Conservation (phyloP, 2,329 filamentous ascomycete genomes). For the Paecilomyces dactylethromorphus region DNA sequence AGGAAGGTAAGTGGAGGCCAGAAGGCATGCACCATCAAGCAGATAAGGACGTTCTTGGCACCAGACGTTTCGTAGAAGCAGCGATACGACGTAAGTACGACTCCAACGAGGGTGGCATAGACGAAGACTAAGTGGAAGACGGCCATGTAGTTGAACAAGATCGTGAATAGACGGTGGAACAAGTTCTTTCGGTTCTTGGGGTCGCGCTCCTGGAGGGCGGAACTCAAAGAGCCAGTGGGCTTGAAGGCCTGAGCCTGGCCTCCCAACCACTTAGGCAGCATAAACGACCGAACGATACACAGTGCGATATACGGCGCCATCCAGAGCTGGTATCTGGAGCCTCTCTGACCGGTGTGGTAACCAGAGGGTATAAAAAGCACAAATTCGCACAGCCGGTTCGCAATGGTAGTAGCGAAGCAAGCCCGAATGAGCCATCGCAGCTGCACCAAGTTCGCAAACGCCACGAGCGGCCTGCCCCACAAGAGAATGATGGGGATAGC, state of each 20-base stretch:
- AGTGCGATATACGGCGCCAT: conserved; percentile 58
- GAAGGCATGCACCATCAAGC: conserved; percentile 54
- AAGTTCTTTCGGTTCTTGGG: conserved; percentile 33
- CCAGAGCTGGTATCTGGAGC: conserved; percentile 53
- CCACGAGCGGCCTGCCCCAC: conserved; percentile 52
- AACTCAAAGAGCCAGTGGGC: conserved; percentile 52
- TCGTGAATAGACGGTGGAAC: conserved; percentile 47
- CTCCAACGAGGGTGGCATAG: conserved; percentile 46
- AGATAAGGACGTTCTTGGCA: conserved; percentile 40
- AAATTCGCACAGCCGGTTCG: conserved; percentile 52
- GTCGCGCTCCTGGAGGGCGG: conserved; percentile 54
- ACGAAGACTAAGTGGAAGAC: conserved; percentile 51
- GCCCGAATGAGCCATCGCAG: conserved; percentile 54
- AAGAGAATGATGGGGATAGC: conserved; percentile 54
- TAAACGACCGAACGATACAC: conserved; percentile 52
- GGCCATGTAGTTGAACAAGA: conserved; percentile 51
- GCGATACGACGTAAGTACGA: conserved; percentile 46
- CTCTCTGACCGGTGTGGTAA: conserved; percentile 54
- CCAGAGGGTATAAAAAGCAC: conserved; percentile 54
- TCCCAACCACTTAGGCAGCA: conserved; percentile 55
- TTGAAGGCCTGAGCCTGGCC: conserved; percentile 55
- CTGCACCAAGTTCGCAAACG: conserved; percentile 47
- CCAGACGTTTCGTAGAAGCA: conserved; percentile 38
- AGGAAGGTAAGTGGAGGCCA: conserved; percentile 57
- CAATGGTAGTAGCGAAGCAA: conserved; percentile 46